These are phyloP conservation scores for Tuber magnatum DNA, from an alignment of 495 filamentous ascomycete species.

Conservation along the genomic window DNA sequence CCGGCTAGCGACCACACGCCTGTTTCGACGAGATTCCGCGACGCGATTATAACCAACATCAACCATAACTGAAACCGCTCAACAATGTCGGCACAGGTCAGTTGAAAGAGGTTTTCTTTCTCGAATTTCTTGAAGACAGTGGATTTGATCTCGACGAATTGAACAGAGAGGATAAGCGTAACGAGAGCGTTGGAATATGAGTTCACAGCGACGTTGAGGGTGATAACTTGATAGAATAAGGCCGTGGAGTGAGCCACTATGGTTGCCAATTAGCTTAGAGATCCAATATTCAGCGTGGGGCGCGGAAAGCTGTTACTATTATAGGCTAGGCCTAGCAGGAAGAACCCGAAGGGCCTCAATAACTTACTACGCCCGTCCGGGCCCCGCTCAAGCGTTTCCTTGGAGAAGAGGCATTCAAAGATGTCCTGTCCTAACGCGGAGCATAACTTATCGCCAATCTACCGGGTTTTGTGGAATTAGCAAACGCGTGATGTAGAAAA, in stretches of 20 bases:
- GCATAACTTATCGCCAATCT: conserved; percentile 73
- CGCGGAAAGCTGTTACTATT: conserved; percentile 31
- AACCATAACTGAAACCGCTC: conserved; percentile 97
- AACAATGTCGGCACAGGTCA: conserved; percentile 93
- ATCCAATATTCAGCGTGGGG: background rate
- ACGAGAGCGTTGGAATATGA: conserved; percentile 94
- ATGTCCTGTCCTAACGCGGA: conserved; percentile 92
- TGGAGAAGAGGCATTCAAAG: conserved; percentile 87
- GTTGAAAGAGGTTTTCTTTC: conserved; percentile 93
- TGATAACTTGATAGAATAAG: conserved; percentile 94
- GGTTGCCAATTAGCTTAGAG: conserved; percentile 12
- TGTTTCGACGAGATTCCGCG: conserved; percentile 90
- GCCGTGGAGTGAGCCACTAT: conserved; percentile 77
- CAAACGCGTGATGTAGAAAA: background rate
- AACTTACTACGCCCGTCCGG: conserved; percentile 85
- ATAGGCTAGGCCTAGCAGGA: conserved; percentile 77
- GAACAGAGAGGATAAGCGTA: conserved; percentile 84
- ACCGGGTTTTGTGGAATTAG: conserved; percentile 3
- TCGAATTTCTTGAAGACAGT: conserved; percentile 97
- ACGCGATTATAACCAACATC: conserved; percentile 90
- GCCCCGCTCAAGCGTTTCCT: conserved; percentile 81
- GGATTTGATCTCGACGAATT: conserved; percentile 97
- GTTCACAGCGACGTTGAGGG: conserved; percentile 95
- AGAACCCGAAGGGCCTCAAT: conserved; percentile 84
- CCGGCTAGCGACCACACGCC: conserved; percentile 57